phyloP scores from a whole-genome alignment of 2,329 filamentous ascomycete genomes.

The Colletotrichum magnum region DNA sequence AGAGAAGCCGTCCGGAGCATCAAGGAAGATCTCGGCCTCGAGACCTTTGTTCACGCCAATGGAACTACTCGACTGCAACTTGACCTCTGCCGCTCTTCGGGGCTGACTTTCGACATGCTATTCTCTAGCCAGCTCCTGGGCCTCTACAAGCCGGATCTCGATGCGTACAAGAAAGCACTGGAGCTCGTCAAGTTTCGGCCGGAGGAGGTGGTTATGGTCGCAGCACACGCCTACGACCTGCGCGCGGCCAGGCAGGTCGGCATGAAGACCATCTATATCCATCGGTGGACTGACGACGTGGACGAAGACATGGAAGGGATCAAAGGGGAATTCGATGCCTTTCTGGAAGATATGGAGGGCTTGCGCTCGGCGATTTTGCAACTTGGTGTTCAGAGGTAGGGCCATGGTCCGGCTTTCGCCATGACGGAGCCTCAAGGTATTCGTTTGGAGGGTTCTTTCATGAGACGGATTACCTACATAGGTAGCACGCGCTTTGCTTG shows the following conservation, averaged over 20 bases:
- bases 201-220: slow-evolving; percentile 66
- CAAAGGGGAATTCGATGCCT: slow-evolving; percentile 55
- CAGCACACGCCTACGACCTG: slow-evolving; percentile 68
- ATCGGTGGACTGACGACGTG: slow-evolving; percentile 67
- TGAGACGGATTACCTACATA: too few species aligned
- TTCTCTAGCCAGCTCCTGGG: slow-evolving; percentile 67
- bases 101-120: slow-evolving; percentile 64
- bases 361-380: slow-evolving; percentile 35
- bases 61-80: slow-evolving; percentile 69
- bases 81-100: slow-evolving; percentile 63
- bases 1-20: slow-evolving; percentile 56
- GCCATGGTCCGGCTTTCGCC: too few species aligned
- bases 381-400: slow-evolving; percentile 4
- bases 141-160: slow-evolving; percentile 62
- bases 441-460: too few species aligned
- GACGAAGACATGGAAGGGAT: slow-evolving; percentile 60
- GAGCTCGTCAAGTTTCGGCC: slow-evolving; percentile 58
- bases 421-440: too few species aligned
- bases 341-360: slow-evolving; percentile 44
- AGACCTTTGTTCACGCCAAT: slow-evolving; percentile 67
- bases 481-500: too few species aligned
- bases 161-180: slow-evolving; percentile 61
- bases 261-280: slow-evolving; percentile 66
- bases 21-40: slow-evolving; percentile 51
- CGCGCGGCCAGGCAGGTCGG: slow-evolving; percentile 62